Evolutionary conservation across 2,329 filamentous ascomycete genomes (phyloP), one percentile per base, ranked within the genome.

Genomic region (Penicillium sp.): DNA sequence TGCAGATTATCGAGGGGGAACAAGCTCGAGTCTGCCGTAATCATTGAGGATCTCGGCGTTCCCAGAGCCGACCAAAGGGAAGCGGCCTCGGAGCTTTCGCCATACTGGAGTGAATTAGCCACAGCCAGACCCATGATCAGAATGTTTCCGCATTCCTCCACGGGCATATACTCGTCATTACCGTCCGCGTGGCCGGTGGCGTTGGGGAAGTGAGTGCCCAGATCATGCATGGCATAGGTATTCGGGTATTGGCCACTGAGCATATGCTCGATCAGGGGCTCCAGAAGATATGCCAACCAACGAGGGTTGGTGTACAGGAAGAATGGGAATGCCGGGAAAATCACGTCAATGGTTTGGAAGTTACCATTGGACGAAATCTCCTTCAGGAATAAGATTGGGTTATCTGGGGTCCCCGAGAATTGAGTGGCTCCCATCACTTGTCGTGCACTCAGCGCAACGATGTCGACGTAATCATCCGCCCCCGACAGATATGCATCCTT

Each of bases 281-380:
- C 86, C 4, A 93, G 73, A 3, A 91, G 74, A 61, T 90, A 90
- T 1, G 83, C 85, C 48, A 90, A 73, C 86, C 87, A 91, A 49
- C 81, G 76, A 2, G 88, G 88, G 57, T 90, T 90, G 13, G 87
- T 90, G 63, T 91, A 93, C 18, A 91, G 66, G 73, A 91, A 91
- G 75, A 91, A 93, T 0, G 88, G 87, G 68, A 89, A 90, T 0
- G 87, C 79, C 0, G 88, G 88, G 72, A 90, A 93, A 58, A 94
- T 91, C 48, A 94, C 86, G 70, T 91, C 87, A 9, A 93, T 85
- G 0, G 88, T 93, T 64, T 93, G 88, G 66, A 84, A 84, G 60
- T 94, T 91, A 4, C 88, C 88, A 58, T 91, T 86, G 2, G 85
- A 90, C 1, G 86, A 89, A 47, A 93, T 91, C 65, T 93, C 88